Conservation (phyloP, 805 yeast species). For the Metschnikowia kofuensis region DNA sequence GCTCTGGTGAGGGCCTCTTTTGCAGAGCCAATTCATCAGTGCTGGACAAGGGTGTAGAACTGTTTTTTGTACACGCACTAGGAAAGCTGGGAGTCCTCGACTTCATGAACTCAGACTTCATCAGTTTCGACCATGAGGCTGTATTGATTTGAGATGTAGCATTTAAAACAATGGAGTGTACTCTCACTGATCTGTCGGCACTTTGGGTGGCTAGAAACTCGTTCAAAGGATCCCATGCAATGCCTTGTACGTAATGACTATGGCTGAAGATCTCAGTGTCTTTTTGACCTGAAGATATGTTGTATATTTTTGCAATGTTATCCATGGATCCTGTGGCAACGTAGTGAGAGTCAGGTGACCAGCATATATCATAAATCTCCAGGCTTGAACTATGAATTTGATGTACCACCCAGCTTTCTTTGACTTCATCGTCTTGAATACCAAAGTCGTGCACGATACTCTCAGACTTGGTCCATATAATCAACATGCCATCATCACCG, state of each 20-base stretch:
- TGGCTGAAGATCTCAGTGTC: conserved; percentile 68
- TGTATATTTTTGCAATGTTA: conserved; percentile 69
- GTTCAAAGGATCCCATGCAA: conserved; percentile 88
- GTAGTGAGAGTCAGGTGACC: conserved; percentile 84
- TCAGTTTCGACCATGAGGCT: conserved; percentile 38
- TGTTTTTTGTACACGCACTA: background rate
- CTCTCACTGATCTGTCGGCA: conserved; percentile 78
- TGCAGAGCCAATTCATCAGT: background rate
- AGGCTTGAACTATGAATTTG: conserved; percentile 57
- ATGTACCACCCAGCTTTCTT: conserved; percentile 74
- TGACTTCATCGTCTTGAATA: conserved; percentile 47
- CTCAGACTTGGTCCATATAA: conserved; percentile 71
- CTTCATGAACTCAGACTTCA: conserved; percentile 55
- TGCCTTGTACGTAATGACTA: conserved; percentile 91
- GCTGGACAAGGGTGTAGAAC: too few species aligned
- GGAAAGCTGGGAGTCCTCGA: conserved; percentile 1
- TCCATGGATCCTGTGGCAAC: conserved; percentile 93
- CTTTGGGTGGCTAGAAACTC: conserved; percentile 81
- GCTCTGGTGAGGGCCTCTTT: background rate
- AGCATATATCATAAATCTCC: conserved; percentile 86
- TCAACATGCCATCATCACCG: conserved; percentile 90
- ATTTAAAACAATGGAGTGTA: conserved; percentile 24
- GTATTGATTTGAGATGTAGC: conserved; percentile 30
- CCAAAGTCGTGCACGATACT: conserved; percentile 60
- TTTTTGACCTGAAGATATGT: conserved; percentile 53